Evolutionary conservation across 768 basidiomycete species (phyloP).

Genomic region (Postia placenta): DNA sequence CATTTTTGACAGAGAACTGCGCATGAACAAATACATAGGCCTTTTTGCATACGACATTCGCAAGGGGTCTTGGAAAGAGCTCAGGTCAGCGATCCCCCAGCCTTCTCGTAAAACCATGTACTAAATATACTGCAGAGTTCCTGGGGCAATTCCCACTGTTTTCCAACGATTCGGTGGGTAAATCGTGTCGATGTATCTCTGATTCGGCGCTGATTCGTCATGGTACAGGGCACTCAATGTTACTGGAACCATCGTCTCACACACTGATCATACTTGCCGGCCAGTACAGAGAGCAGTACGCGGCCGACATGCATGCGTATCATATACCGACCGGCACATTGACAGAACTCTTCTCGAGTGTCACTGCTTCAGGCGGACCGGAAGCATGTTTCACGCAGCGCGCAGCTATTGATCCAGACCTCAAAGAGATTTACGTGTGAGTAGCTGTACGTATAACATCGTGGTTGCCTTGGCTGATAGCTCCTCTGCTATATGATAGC

Average conservation of each 20-base stretch:
- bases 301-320: constrained; percentile 75
- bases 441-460: constrained; percentile 14
- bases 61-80: constrained; percentile 57
- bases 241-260: constrained; percentile 53
- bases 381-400: constrained; percentile 71
- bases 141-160: too few relatives aligned
- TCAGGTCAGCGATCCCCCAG: constrained; percentile 73
- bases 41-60: constrained; percentile 68
- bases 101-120: too few relatives aligned
- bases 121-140: constrained; percentile 11
- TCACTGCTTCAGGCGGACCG: constrained; percentile 56
- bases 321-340: constrained; percentile 52
- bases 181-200: neutral
- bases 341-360: constrained; percentile 58
- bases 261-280: constrained; percentile 72
- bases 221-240: constrained; percentile 72
- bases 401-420: constrained; percentile 56
- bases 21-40: constrained; percentile 57
- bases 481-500: constrained; percentile 35
- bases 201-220: too few relatives aligned
- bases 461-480: neutral
- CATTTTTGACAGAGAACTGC: constrained; percentile 60
- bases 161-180: neutral
- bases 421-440: constrained; percentile 72
- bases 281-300: constrained; percentile 57